These are phyloP conservation scores for Bondarzewia mesenterica DNA, from an alignment of 1,284 basidiomycete genomes.

Conservation along the genomic window DNA sequence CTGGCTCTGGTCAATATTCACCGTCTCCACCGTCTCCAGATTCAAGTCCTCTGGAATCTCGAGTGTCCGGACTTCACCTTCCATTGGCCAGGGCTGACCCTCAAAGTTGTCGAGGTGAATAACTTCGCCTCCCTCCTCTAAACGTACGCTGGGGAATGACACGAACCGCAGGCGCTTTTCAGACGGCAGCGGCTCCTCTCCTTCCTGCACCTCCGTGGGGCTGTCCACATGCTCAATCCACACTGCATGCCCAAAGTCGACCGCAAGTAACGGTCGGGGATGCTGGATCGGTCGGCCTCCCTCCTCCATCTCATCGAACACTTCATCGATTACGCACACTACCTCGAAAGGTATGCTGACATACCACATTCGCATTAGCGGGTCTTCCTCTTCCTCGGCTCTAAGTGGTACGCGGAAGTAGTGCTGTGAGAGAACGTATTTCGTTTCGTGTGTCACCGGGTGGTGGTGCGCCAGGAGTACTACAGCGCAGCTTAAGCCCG, in stretches of 20 bases:
- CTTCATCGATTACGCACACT: slow-evolving; percentile 49
- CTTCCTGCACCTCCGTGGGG: not conserved
- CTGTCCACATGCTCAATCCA: slow-evolving; percentile 51
- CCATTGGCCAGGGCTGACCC: slow-evolving; percentile 16
- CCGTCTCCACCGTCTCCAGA: slow-evolving; percentile 57
- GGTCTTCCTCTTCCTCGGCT: slow-evolving; percentile 9
- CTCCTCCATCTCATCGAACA: slow-evolving; percentile 27
- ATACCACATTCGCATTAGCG: slow-evolving; percentile 59
- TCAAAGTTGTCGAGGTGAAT: slow-evolving; percentile 18
- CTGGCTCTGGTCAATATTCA: slow-evolving; percentile 70
- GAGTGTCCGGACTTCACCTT: slow-evolving; percentile 49
- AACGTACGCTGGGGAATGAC: slow-evolving; percentile 51
- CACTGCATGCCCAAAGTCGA: slow-evolving; percentile 72
- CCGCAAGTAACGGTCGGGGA: slow-evolving; percentile 59
- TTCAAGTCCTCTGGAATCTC: slow-evolving; percentile 57
- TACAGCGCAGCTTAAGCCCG: slow-evolving; percentile 63
- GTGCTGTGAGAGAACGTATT: slow-evolving; percentile 66
- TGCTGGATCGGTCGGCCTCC: slow-evolving; percentile 34
- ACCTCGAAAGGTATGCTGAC: slow-evolving; percentile 63
- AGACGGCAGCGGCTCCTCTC: slow-evolving; percentile 5
- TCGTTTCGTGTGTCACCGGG: slow-evolving; percentile 42
- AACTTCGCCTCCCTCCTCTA: slow-evolving; percentile 11
- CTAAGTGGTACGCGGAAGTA: slow-evolving; percentile 57
- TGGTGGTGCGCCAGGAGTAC: slow-evolving; percentile 56
- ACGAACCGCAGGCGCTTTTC: slow-evolving; percentile 54